Base-by-base conservation (phyloP, 176 grass and related monocot species). In the Chrysopogon serrulatus region DNA sequence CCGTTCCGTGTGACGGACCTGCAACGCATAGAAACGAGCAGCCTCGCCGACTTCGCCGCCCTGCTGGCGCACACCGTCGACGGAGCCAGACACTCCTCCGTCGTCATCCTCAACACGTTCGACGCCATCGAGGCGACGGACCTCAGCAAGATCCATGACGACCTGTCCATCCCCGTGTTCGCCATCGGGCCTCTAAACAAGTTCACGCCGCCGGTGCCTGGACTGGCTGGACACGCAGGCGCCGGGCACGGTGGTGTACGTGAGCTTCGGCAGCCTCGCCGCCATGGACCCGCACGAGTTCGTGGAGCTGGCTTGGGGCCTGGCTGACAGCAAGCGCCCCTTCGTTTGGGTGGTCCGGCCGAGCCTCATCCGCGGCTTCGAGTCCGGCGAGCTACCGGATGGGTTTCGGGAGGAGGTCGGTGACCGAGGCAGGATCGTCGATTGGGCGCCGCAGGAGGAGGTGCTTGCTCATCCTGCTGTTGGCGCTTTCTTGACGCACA, bases 101-200 rank as follows among this genome's bases (percentile, higher is more conserved):
- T 35, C 3, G 68, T 73, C 53, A 73, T 83, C 11, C 23, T 83
- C 70, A 83, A 83, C 81, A 84, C 82, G 40, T 37, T 75, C 3
- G 10, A 74, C 0, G 42, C 43, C 32, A 48, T 84, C 4, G 82
- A 84, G 60, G 32, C 33, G 4, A 5, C 14, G 2, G 8, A 65
- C 15, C 31, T 84, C 16, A 2, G 5, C 42, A 35, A 1, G 42
- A 84, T 84, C 82, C 71, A 32, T 1, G 1, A 66, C 3, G 59
- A 65, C 5, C 10, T 76, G 15, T 37, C 32, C 15, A 12, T 66
- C n/a, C 54, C 81, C 0, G 81, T 74, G 40, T 74, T 83, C 41
- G 54, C 81, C 56, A 16, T 83, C 15, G 57, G 54, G 8, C 70
- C 70, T 8, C 81, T 83, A 30, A 42, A 74, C 40, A 83, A 74